Evolutionary conservation across 495 filamentous ascomycete genomes (phyloP).

Genomic region (Copromyces sp.): DNA sequence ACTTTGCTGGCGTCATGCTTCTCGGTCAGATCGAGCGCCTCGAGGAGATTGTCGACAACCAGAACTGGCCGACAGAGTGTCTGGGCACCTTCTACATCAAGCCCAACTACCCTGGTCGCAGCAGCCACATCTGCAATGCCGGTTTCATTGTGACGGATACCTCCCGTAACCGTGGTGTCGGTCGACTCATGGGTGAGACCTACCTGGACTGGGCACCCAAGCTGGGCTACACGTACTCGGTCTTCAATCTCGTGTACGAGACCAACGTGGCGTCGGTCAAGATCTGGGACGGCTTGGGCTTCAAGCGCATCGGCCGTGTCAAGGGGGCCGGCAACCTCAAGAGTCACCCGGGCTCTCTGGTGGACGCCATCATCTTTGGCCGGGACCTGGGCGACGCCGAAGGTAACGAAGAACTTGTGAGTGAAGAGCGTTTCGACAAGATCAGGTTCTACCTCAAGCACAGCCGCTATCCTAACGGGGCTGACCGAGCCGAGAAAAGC

Average conservation of each 20-base stretch:
- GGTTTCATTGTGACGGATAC: conserved; percentile 90
- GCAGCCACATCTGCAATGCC: conserved; percentile 92
- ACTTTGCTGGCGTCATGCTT: conserved; percentile 89
- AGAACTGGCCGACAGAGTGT: conserved; percentile 77
- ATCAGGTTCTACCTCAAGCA: conserved; percentile 95
- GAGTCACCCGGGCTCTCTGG: conserved; percentile 65
- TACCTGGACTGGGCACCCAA: conserved; percentile 93
- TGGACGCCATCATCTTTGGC: conserved; percentile 96
- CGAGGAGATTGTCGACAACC: conserved; percentile 51
- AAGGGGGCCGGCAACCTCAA: conserved; percentile 79
- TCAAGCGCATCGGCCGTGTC: conserved; percentile 90
- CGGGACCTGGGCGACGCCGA: conserved; percentile 54
- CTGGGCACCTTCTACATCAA: conserved; percentile 95
- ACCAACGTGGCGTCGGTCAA: conserved; percentile 90
- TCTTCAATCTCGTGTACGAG: conserved; percentile 98
- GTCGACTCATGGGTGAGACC: conserved; percentile 83
- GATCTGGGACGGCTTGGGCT: conserved; percentile 96
- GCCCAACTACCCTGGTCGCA: conserved; percentile 93
- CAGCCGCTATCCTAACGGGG: conserved; percentile 84
- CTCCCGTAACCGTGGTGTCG: conserved; percentile 81
- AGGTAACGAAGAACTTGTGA: conserved; percentile 73
- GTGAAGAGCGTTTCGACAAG: conserved; percentile 96
- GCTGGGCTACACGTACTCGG: conserved; percentile 89
- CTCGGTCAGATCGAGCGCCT: conserved; percentile 60
- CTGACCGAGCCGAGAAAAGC: conserved; percentile 91